These are phyloP conservation scores for Candida frijolesensis DNA, from an alignment of 1,139 yeast genomes.

Conservation along the genomic window DNA sequence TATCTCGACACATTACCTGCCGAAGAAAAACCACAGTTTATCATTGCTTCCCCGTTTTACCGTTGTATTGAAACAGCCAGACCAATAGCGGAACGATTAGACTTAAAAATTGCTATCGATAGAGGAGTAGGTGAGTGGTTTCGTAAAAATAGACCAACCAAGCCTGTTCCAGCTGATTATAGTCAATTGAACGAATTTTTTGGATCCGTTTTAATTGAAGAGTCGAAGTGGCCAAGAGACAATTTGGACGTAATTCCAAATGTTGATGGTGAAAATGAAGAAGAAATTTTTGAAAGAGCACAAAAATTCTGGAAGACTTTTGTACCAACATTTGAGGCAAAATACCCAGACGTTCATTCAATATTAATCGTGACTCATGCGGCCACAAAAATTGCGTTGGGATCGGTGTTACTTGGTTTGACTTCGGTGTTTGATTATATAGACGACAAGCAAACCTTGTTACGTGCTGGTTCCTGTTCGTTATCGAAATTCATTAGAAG, in stretches of 20 bases:
- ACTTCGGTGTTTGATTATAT: conserved; percentile 50
- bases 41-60: conserved; percentile 83
- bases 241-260: conserved; percentile 52
- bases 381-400: conserved; percentile 79
- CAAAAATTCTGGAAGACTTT: conserved; percentile 50
- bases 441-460: conserved; percentile 40
- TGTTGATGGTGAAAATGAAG: conserved; percentile 63
- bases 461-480: conserved; percentile 52
- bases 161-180: conserved; percentile 63
- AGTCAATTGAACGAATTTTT: conserved; percentile 53
- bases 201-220: conserved; percentile 40
- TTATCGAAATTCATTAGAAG: conserved; percentile 35
- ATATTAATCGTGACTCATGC: conserved; percentile 78
- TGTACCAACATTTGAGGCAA: conserved; percentile 51
- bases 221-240: conserved; percentile 46
- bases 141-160: conserved; percentile 51
- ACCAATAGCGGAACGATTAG: conserved; percentile 61
- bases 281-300: conserved; percentile 61
- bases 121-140: conserved; percentile 78
- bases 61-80: conserved; percentile 84
- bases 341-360: conserved; percentile 56
- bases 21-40: conserved; percentile 58
- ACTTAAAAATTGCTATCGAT: conserved; percentile 62
- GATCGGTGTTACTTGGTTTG: conserved; percentile 62
- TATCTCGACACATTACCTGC: conserved; percentile 40